phyloP scores from a whole-genome alignment of 2,329 filamentous ascomycete species.

The Parastagonospora nodorum region DNA sequence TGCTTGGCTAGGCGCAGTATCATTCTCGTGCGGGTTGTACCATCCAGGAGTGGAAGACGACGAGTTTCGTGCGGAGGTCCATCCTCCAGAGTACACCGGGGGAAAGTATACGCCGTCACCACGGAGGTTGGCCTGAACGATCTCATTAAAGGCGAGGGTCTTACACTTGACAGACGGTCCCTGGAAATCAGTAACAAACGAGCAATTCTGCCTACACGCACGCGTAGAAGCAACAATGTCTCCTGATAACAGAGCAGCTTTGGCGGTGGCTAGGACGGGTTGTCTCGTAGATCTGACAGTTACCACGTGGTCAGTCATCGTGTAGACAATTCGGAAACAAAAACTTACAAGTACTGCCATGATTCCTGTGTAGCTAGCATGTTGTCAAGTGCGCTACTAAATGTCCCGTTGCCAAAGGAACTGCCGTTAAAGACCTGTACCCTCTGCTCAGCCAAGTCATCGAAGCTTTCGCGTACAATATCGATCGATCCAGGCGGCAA shows the following conservation, averaged over 20 bases:
- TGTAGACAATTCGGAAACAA: background rate
- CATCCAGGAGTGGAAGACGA: background rate
- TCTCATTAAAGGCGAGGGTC: background rate
- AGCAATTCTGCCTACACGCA: conserved; percentile 5
- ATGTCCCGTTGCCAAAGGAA: conserved; percentile 3
- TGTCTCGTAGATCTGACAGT: background rate
- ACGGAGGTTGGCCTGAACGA: background rate
- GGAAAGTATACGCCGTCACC: background rate
- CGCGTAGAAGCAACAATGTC: background rate
- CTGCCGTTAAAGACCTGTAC: conserved; percentile 1
- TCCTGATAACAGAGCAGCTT: conserved; percentile 1
- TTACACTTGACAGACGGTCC: conserved; percentile 2
- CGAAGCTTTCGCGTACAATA: conserved; percentile 1
- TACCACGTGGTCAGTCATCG: background rate
- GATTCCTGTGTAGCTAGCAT: background rate
- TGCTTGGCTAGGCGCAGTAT: background rate
- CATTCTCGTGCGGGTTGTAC: background rate
- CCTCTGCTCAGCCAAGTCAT: background rate
- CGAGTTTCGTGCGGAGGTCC: background rate
- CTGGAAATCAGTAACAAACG: conserved; percentile 1
- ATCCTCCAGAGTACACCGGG: background rate
- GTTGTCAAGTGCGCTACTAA: background rate
- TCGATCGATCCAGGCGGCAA: conserved; percentile 4
- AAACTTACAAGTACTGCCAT: background rate
- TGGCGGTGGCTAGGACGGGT: background rate